These are phyloP conservation scores for Aurantiochytrium sp. DNA, from an alignment of 108 stramenopile genomes.

Conservation along the genomic window DNA sequence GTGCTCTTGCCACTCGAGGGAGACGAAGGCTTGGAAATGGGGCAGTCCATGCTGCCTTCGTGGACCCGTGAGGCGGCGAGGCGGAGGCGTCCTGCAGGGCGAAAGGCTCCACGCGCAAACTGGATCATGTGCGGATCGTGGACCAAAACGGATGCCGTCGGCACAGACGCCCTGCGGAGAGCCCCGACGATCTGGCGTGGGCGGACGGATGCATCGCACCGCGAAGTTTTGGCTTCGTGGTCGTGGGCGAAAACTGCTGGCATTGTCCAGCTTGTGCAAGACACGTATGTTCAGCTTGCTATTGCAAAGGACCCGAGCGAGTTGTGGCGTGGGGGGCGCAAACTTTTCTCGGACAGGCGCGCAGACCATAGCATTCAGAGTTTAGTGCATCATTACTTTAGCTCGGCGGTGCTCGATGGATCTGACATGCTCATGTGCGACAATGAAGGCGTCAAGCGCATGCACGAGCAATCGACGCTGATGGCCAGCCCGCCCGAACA, in stretches of 20 bases:
- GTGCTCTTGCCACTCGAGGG: not conserved
- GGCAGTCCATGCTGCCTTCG: not conserved
- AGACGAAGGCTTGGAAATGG: not conserved
- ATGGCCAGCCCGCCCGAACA: not conserved
- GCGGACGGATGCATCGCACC: not conserved
- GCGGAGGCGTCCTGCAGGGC: not conserved
- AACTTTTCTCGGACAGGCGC: not conserved
- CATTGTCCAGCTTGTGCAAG: not conserved
- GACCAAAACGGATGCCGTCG: not conserved
- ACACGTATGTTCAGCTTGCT: not conserved
- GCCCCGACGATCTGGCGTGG: not conserved
- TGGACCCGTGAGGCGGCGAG: not conserved
- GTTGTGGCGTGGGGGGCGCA: not conserved
- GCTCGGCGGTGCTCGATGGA: not conserved
- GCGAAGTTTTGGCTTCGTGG: not conserved
- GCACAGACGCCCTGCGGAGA: not conserved
- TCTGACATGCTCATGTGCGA: conserved; percentile 10
- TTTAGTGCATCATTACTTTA: not conserved
- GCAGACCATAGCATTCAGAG: not conserved
- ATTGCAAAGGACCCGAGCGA: not conserved
- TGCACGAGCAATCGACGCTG: not conserved
- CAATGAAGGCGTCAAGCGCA: not conserved
- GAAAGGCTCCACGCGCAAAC: not conserved
- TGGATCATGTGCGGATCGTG: not conserved
- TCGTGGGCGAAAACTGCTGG: not conserved